These are phyloP conservation scores for Oleoguttula mirabilis DNA, from an alignment of 495 filamentous ascomycete genomes.

Conservation along the genomic window DNA sequence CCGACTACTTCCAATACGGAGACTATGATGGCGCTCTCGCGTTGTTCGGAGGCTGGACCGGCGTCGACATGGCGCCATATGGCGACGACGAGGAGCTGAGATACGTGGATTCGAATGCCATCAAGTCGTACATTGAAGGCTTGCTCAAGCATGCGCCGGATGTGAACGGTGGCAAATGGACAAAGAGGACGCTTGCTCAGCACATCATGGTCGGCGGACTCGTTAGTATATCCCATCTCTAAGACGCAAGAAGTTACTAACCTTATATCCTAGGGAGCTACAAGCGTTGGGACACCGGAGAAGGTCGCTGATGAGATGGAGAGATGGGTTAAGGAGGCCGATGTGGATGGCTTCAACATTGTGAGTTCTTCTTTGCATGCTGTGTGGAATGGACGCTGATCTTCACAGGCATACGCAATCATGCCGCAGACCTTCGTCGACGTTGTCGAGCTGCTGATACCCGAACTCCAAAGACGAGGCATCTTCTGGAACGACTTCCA, in stretches of 20 bases:
- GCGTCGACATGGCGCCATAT: slow-evolving; percentile 42
- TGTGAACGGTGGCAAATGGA: slow-evolving; percentile 42
- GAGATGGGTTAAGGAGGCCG: slow-evolving; percentile 36
- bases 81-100: slow-evolving; percentile 23
- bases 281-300: slow-evolving; percentile 36
- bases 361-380: too few relatives aligned
- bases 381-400: too few relatives aligned
- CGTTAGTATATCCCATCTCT: too few relatives aligned
- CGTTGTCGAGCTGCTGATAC: background rate
- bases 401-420: background rate
- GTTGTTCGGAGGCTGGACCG: slow-evolving; percentile 52
- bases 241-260: too few relatives aligned
- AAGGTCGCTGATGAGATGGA: slow-evolving; percentile 41
- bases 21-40: slow-evolving; percentile 47
- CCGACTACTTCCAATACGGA: slow-evolving; percentile 39
- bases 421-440: background rate
- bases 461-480: slow-evolving; percentile 37
- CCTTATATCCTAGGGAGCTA: too few relatives aligned
- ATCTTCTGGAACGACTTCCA: slow-evolving; percentile 28
- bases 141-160: background rate
- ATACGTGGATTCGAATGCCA: slow-evolving; percentile 53
- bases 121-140: slow-evolving; percentile 26
- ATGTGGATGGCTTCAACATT: slow-evolving; percentile 43
- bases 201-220: slow-evolving; percentile 46
- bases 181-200: slow-evolving; percentile 47